Conservation (phyloP, 2,329 filamentous ascomycete species). For the Iodosphaeria phyllophila region DNA sequence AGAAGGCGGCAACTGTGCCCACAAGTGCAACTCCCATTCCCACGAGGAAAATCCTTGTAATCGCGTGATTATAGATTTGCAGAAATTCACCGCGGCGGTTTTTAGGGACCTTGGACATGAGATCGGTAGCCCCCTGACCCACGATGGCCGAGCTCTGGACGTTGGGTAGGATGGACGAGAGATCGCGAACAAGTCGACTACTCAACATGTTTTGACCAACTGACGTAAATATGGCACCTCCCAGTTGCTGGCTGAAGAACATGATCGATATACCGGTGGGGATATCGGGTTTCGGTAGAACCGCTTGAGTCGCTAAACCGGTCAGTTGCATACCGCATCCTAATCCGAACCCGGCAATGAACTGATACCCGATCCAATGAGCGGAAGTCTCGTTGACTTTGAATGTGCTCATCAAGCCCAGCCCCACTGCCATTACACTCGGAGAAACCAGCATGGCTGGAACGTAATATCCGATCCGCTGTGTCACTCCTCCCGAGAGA, state of each 20-base stretch:
- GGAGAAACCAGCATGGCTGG: constrained; percentile 34
- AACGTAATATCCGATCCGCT: constrained; percentile 39
- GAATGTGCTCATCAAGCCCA: constrained; percentile 39
- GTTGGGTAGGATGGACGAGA: constrained; percentile 11
- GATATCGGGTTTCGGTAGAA: constrained; percentile 20
- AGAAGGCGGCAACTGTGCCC: constrained; percentile 28
- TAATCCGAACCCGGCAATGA: constrained; percentile 37
- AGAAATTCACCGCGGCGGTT: constrained; percentile 28
- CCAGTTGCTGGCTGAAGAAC: constrained; percentile 25
- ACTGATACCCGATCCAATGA: constrained; percentile 42
- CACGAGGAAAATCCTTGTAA: constrained; percentile 36
- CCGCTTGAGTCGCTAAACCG: constrained; percentile 30
- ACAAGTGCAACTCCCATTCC: constrained; percentile 28
- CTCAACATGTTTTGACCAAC: constrained; percentile 26
- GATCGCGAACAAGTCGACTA: constrained; percentile 15
- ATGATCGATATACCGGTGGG: constrained; percentile 22
- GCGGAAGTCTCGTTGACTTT: constrained; percentile 22
- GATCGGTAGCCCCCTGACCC: constrained; percentile 24
- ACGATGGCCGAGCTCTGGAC: constrained; percentile 16
- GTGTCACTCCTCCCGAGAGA: constrained; percentile 26
- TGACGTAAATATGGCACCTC: constrained; percentile 24
- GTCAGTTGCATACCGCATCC: constrained; percentile 40
- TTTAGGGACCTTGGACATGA: constrained; percentile 27
- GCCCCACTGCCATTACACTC: constrained; percentile 28
- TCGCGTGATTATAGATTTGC: constrained; percentile 33